Evolutionary conservation across 2,329 filamentous ascomycete species (phyloP).

Genomic region (Colletotrichum noveboracense): DNA sequence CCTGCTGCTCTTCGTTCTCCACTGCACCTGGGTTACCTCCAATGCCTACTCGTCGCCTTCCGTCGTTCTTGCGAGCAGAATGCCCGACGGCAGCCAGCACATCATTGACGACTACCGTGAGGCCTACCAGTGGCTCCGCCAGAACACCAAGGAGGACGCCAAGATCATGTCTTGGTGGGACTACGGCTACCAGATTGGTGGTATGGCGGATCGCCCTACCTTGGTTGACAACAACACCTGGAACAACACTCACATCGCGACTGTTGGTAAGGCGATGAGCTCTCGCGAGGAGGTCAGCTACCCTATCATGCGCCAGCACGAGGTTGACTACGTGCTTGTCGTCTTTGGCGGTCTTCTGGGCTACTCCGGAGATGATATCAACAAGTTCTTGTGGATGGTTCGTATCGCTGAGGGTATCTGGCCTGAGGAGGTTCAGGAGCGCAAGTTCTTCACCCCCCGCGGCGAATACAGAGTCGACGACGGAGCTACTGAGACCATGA

Average conservation of each 20-base stretch:
- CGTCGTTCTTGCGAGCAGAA: constrained; percentile 88
- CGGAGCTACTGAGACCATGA: constrained; percentile 95
- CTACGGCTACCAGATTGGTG: constrained; percentile 99
- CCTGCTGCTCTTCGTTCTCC: constrained; percentile 89
- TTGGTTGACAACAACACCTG: constrained; percentile 99
- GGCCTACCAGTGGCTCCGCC: constrained; percentile 98
- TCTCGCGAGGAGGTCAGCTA: constrained; percentile 98
- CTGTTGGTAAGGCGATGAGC: constrained; percentile 98
- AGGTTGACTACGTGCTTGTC: constrained; percentile 97
- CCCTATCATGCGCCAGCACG: constrained; percentile 96
- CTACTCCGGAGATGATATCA: constrained; percentile 98
- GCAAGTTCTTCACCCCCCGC: constrained; percentile 90
- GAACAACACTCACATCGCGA: constrained; percentile 99
- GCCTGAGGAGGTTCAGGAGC: constrained; percentile 98
- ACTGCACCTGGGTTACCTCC: constrained; percentile 99
- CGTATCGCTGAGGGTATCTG: constrained; percentile 98
- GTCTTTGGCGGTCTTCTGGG: constrained; percentile 96
- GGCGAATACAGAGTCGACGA: constrained; percentile 96
- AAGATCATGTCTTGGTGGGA: constrained; percentile 99
- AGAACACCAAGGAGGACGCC: constrained; percentile 93
- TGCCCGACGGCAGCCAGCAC: constrained; percentile 94
- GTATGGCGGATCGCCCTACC: constrained; percentile 97
- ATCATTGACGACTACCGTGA: constrained; percentile 99
- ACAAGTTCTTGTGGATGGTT: constrained; percentile 99
- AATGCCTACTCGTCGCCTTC: constrained; percentile 99